Conservation (phyloP, 495 filamentous ascomycete species). For the Darksidea phi region DNA sequence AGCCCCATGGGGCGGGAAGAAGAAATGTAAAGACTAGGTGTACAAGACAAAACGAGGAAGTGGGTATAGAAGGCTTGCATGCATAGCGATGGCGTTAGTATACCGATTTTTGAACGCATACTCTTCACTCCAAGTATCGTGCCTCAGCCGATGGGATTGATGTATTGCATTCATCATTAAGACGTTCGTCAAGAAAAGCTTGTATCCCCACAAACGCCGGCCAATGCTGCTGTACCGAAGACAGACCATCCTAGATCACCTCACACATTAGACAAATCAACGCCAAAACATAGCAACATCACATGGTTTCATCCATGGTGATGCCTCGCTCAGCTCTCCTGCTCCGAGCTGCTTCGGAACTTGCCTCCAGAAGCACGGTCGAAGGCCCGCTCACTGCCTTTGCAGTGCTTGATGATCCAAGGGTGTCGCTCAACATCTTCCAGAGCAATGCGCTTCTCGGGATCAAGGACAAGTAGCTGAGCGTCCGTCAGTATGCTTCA, state of each 20-base stretch:
- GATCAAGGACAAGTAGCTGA: constrained; percentile 88
- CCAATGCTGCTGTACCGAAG: too few species aligned
- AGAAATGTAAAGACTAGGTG: neutral
- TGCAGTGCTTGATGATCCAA: constrained; percentile 98
- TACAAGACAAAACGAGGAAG: neutral
- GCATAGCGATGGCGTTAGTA: too few species aligned
- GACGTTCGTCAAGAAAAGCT: too few species aligned
- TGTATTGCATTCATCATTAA: too few species aligned
- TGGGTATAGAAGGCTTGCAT: too few species aligned
- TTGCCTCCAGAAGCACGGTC: constrained; percentile 28
- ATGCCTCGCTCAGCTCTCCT: constrained; percentile 7
- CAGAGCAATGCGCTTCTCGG: constrained; percentile 86
- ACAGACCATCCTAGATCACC: neutral
- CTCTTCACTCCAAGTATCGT: too few species aligned
- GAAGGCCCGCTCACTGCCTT: constrained; percentile 59
- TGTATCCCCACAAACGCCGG: too few species aligned
- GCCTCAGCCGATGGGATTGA: too few species aligned
- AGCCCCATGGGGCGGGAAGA: neutral
- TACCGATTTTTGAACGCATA: too few species aligned
- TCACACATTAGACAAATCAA: neutral
- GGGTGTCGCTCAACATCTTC: constrained; percentile 88
- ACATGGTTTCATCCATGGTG: neutral
- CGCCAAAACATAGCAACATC: neutral
- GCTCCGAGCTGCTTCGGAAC: constrained; percentile 11
- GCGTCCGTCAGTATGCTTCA: constrained; percentile 12